phyloP scores from a whole-genome alignment of 768 basidiomycete species.

The Mycena sanguinolenta region DNA sequence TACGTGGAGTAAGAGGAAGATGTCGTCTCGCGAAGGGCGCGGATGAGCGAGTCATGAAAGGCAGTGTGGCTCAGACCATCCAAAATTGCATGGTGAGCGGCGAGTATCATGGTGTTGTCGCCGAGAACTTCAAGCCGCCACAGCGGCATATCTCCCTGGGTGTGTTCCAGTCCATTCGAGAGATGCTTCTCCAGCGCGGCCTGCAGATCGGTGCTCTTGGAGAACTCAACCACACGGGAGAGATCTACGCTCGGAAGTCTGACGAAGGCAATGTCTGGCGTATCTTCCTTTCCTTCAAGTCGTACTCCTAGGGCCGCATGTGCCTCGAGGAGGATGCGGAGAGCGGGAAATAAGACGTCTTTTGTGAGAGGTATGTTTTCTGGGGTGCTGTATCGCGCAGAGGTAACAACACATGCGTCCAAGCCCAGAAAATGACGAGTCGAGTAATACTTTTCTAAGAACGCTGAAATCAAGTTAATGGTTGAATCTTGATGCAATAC shows the following conservation, averaged over 20 bases:
- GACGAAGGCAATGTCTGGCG: slow-evolving; percentile 38
- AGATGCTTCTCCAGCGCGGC: slow-evolving; percentile 43
- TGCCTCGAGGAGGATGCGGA: slow-evolving; percentile 41
- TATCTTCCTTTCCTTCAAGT: slow-evolving; percentile 36
- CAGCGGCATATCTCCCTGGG: slow-evolving; percentile 44
- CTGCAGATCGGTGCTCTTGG: slow-evolving; percentile 39
- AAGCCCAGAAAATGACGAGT: slow-evolving; percentile 46
- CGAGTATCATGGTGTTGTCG: slow-evolving; percentile 49
- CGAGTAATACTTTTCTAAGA: slow-evolving; percentile 49
- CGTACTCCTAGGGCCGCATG: slow-evolving; percentile 47
- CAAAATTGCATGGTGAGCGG: slow-evolving; percentile 53
- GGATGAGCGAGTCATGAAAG: slow-evolving; percentile 50
- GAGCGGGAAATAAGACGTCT: slow-evolving; percentile 42
- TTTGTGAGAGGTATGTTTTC: slow-evolving; percentile 34
- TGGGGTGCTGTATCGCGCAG: slow-evolving; percentile 44
- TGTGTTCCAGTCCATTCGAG: slow-evolving; percentile 41
- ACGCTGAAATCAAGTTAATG: slow-evolving; percentile 38
- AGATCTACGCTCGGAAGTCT: slow-evolving; percentile 47
- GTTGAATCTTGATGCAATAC: not conserved
- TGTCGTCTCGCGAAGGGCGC: slow-evolving; percentile 42
- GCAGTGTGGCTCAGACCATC: slow-evolving; percentile 56
- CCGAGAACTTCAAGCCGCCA: slow-evolving; percentile 53
- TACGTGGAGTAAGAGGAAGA: not conserved
- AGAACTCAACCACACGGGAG: slow-evolving; percentile 46
- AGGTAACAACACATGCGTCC: slow-evolving; percentile 49